Base-by-base conservation (phyloP, 192 early-diverging fungal genomes). In the Cladochytrium replicatum region DNA sequence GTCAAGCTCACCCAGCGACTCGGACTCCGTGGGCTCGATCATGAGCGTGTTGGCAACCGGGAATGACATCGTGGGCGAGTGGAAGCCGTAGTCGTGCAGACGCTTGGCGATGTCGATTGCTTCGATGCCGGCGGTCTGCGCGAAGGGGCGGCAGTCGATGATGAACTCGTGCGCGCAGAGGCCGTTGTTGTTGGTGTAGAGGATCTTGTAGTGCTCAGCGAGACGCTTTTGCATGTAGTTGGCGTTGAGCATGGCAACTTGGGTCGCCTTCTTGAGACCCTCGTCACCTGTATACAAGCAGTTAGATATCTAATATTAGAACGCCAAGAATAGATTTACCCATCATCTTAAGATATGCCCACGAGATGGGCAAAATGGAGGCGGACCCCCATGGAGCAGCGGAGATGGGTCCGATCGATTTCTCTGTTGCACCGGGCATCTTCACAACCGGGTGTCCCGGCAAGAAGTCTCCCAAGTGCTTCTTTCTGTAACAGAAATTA, bases 141-240 rank as follows among this genome's bases (percentile, higher is more conserved):
- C 74, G 59, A 99, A 97, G n/a, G 87, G 86, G 38, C 92, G 82
- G 32, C 84, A 83, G 67, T 99, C 96, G 30, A 99, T 76, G 51
- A 99, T 97, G 72, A 99, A 99, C 69, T 99, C 96, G 75, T 99
- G 96, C 4, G 91, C 96, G 64, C 96, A 99, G 74, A 87, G 81
- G 46, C 93, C 92, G 50, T 94, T 80, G 31, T 86, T 71, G 72
- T 97, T 96, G 25, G 87, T 88, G 69, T 68, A 99, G 41, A 97
- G 71, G 22, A 97, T 80, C 53, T 86, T 78, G 75, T 97, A 99
- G 71, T 97, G 87, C 50, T 79, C 71, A 57, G 76, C 76, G 61
- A 99, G 83, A 17, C 92, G 84, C 61, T 81, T 79, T 31, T 83
- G 77, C 89, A 99, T 96, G 78, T 99, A 99, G 71, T 99, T 99